Evolutionary conservation across 1,139 yeast genomes (phyloP).

Genomic region (Blastobotrys serpentis): DNA sequence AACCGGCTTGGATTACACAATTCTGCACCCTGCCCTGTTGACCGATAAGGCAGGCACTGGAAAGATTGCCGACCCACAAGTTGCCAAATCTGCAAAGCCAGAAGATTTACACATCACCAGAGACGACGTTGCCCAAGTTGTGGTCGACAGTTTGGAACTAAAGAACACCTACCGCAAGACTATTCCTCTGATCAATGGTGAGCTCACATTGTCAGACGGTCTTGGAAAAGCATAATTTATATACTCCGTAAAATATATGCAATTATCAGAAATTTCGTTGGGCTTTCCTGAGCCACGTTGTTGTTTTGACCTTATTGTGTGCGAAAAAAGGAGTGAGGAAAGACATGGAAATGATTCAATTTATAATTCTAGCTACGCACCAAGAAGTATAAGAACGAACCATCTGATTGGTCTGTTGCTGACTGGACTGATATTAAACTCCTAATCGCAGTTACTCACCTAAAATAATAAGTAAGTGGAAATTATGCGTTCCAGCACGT

Average conservation of each 20-base stretch:
- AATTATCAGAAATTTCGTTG: neutral
- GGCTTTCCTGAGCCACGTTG: too few relatives aligned
- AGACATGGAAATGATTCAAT: too few relatives aligned
- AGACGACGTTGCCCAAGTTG: constrained; percentile 24
- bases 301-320: too few relatives aligned
- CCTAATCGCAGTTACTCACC: too few relatives aligned
- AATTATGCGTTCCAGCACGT: too few relatives aligned
- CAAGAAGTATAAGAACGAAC: too few relatives aligned
- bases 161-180: constrained; percentile 19
- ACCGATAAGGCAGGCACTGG: constrained; percentile 46
- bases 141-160: constrained; percentile 19
- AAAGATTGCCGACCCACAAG: constrained; percentile 14
- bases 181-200: constrained; percentile 24
- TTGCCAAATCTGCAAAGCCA: constrained; percentile 14
- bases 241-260: neutral
- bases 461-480: too few relatives aligned
- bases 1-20: constrained; percentile 50
- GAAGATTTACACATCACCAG: constrained; percentile 15
- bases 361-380: too few relatives aligned
- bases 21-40: constrained; percentile 51
- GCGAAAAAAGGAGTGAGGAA: too few relatives aligned
- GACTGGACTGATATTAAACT: too few relatives aligned
- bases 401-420: too few relatives aligned
- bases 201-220: constrained; percentile 16
- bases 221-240: neutral